Base-by-base conservation (phyloP, 495 filamentous ascomycete genomes). In the Neohortaea acidophila region DNA sequence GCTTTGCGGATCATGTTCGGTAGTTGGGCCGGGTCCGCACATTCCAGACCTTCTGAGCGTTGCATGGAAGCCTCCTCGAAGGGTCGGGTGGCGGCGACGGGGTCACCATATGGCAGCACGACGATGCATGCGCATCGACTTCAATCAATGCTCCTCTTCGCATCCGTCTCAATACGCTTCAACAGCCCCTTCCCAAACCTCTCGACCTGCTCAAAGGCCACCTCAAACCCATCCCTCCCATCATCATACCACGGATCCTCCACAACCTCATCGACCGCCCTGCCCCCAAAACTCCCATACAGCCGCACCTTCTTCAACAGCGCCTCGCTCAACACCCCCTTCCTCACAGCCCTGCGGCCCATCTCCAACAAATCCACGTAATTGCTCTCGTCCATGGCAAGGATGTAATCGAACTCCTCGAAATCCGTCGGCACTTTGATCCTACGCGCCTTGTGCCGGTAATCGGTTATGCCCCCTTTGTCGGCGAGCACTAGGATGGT, bases 181-280 rank as follows among this genome's bases (percentile, higher is more conserved):
- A 92, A 44, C 51, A 93, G 84, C 37, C 77, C 79, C 52, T 69
- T 70, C 20, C 83, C 81, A 54, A 94, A 94, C 38, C 79, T 65
- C 24, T 68, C 60, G 34, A 77, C 73, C 62, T 94, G 89, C 56
- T 86, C 73, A 56, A 80, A 93, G 21, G 85, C 83, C 51, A 70
- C 72, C 44, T 83, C 77, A 52, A 97, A 97, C 4, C 84, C 84
- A 41, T 84, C 68, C 3, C 63, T 65, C 4, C 70, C 84, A 7
- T 82, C 84, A 61, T 96, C 94, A 53, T 97, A 97, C n/a, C n/a
- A n/a, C 7, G 89, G 89, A 53, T 96, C 89, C 44, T 70, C 62
- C n/a, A 94, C 76, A 27, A 76, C 69, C 52, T 89, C 75, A 23
- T 78, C 78, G 33, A 62, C 60, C 8, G 17, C 30, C 43, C 65